phyloP scores from a whole-genome alignment of 192 early-diverging fungal species.

The Martensiomyces pterosporus region DNA sequence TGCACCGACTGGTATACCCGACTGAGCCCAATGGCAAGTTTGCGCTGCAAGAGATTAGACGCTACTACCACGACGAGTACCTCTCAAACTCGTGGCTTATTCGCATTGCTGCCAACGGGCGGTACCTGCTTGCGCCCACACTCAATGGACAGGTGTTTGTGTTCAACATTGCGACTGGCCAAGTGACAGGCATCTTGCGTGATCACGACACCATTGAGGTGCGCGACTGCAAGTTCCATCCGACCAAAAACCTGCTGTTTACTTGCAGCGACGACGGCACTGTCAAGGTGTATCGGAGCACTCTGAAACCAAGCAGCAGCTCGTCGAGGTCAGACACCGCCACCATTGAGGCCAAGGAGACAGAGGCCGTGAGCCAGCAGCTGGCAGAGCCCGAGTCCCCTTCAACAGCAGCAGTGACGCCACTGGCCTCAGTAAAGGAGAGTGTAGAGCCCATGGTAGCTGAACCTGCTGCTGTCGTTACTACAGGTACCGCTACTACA shows the following conservation, averaged over 20 bases:
- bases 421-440: conserved; percentile 32
- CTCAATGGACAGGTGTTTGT: conserved; percentile 84
- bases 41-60: conserved; percentile 69
- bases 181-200: conserved; percentile 71
- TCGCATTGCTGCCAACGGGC: conserved; percentile 79
- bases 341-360: too few species aligned
- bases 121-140: conserved; percentile 87
- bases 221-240: conserved; percentile 90
- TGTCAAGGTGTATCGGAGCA: conserved; percentile 56
- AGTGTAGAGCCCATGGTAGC: conserved; percentile 38
- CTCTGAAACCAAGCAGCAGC: too few species aligned
- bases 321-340: too few species aligned
- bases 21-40: conserved; percentile 62
- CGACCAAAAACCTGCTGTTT: conserved; percentile 70
- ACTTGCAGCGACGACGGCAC: conserved; percentile 81
- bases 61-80: conserved; percentile 77
- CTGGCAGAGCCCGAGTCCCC: conserved; percentile 16
- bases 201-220: conserved; percentile 92
- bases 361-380: neutral
- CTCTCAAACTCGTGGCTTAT: conserved; percentile 94
- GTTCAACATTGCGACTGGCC: conserved; percentile 73
- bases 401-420: conserved; percentile 29
- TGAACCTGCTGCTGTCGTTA: neutral
- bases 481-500: too few species aligned
- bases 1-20: conserved; percentile 87